Evolutionary conservation across 2,329 filamentous ascomycete species (phyloP), one percentile per base, ranked within the genome.

Genomic region (Lasiodiplodia gonubiensis): DNA sequence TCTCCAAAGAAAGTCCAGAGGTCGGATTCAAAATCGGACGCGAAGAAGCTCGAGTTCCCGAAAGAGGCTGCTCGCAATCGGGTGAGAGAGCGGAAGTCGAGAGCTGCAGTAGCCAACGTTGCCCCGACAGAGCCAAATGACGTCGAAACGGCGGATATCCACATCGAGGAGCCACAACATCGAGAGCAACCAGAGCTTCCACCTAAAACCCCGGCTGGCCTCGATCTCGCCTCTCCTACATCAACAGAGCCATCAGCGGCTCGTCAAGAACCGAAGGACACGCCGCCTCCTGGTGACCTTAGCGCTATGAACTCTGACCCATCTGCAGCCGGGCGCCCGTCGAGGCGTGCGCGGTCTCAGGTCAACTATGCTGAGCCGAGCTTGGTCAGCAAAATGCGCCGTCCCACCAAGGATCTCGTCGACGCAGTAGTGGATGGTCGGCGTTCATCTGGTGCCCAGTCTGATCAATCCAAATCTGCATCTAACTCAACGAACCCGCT

Each of bases 351-450:
- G 16, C 77, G 83, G 27, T 74, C 80, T 21, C 78, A 80, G 39
- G 82, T 84, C 59, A 84, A 80, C 72, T 84, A 84, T 68, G 82
- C 83, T 14, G 82, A 84, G 69, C 83, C 83, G 1, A 83, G 77
- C 59, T 73, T 85, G 18, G 76, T 77, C 54, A 80, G 78, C 18
- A 85, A 85, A 71, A 84, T 85, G 82, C 77, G 83, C 23, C 78
- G 83, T 30, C 81, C 82, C 1, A 77, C 77, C 60, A 82, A 83
- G 69, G 77, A 82, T 61, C 73, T 84, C 64, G 80, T 80, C 1
- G 82, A 84, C 70, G 83, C 83, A 1, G 77, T 85, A 16, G 49
- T 49, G 21, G 64, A 68, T 30, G 23, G 65, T 33, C 52, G 70
- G 54, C 48, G 61, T 16, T 67, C 65, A 4, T 59, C 68, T 73